Evolutionary conservation across 345 rosid genomes (phyloP).

Genomic region (Excoecaria cochinchinensis): DNA sequence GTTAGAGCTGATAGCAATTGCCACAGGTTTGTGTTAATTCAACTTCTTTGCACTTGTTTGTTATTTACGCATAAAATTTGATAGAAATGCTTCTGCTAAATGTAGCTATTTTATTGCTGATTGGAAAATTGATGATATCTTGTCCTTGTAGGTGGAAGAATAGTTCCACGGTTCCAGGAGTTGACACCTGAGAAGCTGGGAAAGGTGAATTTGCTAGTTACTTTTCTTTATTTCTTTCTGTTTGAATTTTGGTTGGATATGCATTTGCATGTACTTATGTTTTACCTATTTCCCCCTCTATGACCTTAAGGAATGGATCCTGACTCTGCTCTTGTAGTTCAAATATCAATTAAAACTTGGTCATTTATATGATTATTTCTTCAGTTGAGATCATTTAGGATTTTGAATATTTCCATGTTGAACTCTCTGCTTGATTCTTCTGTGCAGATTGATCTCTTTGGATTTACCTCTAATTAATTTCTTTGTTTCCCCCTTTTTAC

Average conservation of each 20-base stretch:
- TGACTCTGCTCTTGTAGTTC: background rate
- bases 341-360: background rate
- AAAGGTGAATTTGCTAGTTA: conserved; percentile 44
- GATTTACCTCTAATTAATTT: background rate
- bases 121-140: conserved; percentile 16
- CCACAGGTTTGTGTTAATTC: conserved; percentile 61
- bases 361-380: background rate
- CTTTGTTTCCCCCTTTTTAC: conserved; percentile 4
- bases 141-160: conserved; percentile 73
- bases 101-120: conserved; percentile 1
- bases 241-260: background rate
- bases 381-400: background rate
- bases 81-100: background rate
- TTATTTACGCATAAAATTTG: background rate
- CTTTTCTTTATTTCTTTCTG: background rate
- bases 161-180: conserved; percentile 98
- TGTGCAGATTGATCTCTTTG: background rate
- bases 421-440: background rate
- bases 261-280: background rate
- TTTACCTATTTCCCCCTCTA: background rate
- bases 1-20: conserved; percentile 94
- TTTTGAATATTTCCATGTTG: background rate
- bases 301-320: background rate
- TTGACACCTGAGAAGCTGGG: conserved; percentile 92
- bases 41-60: background rate